Conservation (phyloP, 805 yeast species). For the Candida ortonii region DNA sequence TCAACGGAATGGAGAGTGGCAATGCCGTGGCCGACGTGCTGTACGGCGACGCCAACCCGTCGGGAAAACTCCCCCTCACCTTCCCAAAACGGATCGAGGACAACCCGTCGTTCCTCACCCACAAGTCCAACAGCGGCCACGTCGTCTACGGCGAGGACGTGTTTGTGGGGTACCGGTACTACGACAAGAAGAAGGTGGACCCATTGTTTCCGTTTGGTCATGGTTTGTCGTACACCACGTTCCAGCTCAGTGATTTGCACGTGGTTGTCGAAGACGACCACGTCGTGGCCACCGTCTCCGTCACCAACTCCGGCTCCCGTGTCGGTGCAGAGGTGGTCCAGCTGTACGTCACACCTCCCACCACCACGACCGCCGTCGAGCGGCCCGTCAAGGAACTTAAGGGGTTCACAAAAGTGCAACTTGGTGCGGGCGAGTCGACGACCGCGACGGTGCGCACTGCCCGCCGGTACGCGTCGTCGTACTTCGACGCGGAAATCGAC, state of each 20-base stretch:
- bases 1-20: slow-evolving; percentile 41
- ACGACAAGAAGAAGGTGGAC: slow-evolving; percentile 36
- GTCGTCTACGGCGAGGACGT: slow-evolving; percentile 45
- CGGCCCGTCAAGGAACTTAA: slow-evolving; percentile 60
- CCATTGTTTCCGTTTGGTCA: slow-evolving; percentile 43
- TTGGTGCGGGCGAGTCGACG: slow-evolving; percentile 42
- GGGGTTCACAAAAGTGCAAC: slow-evolving; percentile 47
- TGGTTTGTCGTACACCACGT: slow-evolving; percentile 43
- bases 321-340: slow-evolving; percentile 56
- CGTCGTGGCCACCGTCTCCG: slow-evolving; percentile 33
- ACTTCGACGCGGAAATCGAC: slow-evolving; percentile 45
- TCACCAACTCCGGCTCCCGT: slow-evolving; percentile 44
- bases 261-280: slow-evolving; percentile 24
- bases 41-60: slow-evolving; percentile 43
- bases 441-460: slow-evolving; percentile 37
- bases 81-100: slow-evolving; percentile 36
- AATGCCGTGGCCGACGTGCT: slow-evolving; percentile 43
- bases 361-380: slow-evolving; percentile 33
- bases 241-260: slow-evolving; percentile 30
- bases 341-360: slow-evolving; percentile 43
- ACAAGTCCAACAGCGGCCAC: slow-evolving; percentile 35
- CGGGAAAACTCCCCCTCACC: slow-evolving; percentile 42
- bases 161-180: slow-evolving; percentile 43
- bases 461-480: slow-evolving; percentile 49
- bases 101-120: slow-evolving; percentile 37